Evolutionary conservation across 208 protist genomes (phyloP), one percentile per base, ranked within the genome.

Genomic region (Trypanosoma conorhini): DNA sequence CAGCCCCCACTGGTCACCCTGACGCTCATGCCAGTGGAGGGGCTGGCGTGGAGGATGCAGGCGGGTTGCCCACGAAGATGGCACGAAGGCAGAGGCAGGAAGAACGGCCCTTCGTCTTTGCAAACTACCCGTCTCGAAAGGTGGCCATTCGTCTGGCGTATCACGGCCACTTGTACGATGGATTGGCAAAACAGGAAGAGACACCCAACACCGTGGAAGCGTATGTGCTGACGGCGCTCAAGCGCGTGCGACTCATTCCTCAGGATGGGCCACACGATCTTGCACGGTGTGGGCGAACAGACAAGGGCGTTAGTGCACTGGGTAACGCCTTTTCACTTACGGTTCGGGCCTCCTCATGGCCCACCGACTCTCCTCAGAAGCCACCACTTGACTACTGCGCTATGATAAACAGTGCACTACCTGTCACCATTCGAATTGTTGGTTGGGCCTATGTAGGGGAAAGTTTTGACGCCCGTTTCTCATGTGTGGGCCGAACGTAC

Each of bases 341-440:
- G 5, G 76, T 76, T 15, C 84, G 91, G 5, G 82, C 88, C 10
- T 89, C 83, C n/a, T 91, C 78, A 62, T 68, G 70, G 56, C 51
- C 75, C 1, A 44, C 59, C 5, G 86, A 81, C 38, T 69, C 77
- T 1, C 69, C 74, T 30, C 80, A 87, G 62, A 61, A 77, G 55
- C 77, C 83, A 8, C 83, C 85, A 19, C 72, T 99, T 10, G 92
- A 98, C 64, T 99, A 99, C 74, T 87, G 86, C n/a, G 80, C 77
- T 24, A 93, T 98, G 84, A 84, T 99, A 24, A 99, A 99, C 79
- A 76, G 83, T 24, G 77, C 94, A 5, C 86, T 99, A 17, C 98
- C 98, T 8, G 70, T 86, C 0, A 93, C 97, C 13, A 98, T 99
- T 31, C 92, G 97, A 58, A 92, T 98, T 13, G 63, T 99, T 22